Conservation (phyloP, 2,329 filamentous ascomycete species). For the Colletotrichum sp. region DNA sequence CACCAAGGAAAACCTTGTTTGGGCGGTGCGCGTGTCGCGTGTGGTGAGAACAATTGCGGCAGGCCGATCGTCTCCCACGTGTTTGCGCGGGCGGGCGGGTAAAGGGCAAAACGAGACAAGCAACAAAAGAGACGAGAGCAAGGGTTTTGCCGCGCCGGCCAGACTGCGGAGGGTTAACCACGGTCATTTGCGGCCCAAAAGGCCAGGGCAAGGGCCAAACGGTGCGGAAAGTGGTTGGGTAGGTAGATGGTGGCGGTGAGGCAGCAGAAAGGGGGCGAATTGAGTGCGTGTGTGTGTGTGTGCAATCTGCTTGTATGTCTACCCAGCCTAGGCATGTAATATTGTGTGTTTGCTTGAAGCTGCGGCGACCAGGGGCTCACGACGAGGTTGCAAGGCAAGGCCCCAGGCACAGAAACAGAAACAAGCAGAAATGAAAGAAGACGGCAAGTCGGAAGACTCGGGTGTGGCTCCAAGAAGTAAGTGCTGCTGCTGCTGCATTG, state of each 20-base stretch:
- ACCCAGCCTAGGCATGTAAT: background rate
- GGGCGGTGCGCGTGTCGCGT: background rate
- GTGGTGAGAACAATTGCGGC: background rate
- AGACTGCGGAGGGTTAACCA: background rate
- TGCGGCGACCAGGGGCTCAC: background rate
- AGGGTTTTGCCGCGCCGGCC: background rate
- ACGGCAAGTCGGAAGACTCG: background rate
- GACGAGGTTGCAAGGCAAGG: background rate
- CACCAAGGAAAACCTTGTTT: background rate
- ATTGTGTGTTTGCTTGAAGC: background rate
- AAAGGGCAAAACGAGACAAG: background rate
- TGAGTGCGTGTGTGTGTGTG: background rate
- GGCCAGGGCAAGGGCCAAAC: background rate
- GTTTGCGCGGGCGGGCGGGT: background rate
- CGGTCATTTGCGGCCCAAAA: background rate
- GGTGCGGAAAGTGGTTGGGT: background rate
- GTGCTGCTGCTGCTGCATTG: background rate
- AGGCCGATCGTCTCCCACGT: background rate
- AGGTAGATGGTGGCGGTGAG: conserved; percentile 4
- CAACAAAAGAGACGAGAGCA: background rate
- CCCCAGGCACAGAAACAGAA: background rate
- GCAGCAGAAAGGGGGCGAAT: background rate
- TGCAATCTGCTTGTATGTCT: background rate
- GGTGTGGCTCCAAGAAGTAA: background rate
- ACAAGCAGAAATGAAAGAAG: background rate